phyloP scores from a whole-genome alignment of 73 alveolate species.

The Tetrahymena borealis region DNA sequence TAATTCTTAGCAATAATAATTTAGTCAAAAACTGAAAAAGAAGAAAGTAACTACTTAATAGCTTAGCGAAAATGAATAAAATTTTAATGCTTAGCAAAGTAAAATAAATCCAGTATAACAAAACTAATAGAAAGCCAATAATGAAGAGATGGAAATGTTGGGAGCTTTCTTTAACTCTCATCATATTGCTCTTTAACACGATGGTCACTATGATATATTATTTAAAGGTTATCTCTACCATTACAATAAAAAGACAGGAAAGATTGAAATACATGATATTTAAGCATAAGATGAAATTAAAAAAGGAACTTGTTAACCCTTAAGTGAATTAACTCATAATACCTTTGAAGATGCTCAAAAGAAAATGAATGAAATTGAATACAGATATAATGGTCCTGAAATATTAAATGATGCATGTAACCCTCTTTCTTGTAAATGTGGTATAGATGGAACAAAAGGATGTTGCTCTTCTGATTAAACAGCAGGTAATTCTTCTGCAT shows the following conservation, averaged over 20 bases:
- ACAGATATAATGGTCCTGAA: not conserved
- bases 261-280: slow-evolving; percentile 31
- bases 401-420: not conserved
- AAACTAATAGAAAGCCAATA: not conserved
- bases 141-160: not conserved
- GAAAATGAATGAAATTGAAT: not conserved
- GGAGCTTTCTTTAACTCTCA: slow-evolving; percentile 14
- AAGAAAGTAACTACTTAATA: not conserved
- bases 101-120: not conserved
- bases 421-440: not conserved
- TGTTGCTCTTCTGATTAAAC: not conserved
- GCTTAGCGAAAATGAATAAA: not conserved
- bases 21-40: not conserved
- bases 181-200: slow-evolving; percentile 16
- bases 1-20: not conserved
- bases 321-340: not conserved
- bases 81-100: not conserved
- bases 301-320: not conserved
- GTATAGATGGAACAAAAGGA: not conserved
- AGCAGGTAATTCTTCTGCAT: too few relatives aligned
- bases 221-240: slow-evolving; percentile 29
- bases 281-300: not conserved
- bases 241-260: slow-evolving; percentile 34
- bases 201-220: slow-evolving; percentile 22
- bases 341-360: not conserved